A percentile compares a stretch with the other conserved stretches of the same genome.
Conservation (phyloP, 1,284 basidiomycete species). For the Trametes polyzona region DNA sequence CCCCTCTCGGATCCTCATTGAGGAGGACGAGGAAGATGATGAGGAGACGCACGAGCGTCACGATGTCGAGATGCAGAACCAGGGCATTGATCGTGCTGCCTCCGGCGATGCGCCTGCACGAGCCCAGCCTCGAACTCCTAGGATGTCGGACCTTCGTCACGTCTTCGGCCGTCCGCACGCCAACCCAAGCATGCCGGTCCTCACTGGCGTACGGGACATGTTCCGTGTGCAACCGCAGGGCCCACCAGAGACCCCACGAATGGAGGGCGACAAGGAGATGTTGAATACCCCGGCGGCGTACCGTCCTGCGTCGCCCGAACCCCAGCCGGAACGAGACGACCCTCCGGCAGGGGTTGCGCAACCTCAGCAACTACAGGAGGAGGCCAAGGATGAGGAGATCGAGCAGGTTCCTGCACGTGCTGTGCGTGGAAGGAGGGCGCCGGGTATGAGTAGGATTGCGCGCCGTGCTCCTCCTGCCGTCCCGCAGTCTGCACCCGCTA, state of each 20-base stretch:
- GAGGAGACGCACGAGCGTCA: constrained; percentile 17
- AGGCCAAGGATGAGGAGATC: constrained; percentile 15
- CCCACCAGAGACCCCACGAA: constrained; percentile 35
- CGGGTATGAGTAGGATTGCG: constrained; percentile 11
- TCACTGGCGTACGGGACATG: constrained; percentile 40
- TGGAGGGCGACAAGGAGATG: constrained; percentile 44
- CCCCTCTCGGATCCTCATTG: constrained; percentile 21
- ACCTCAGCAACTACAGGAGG: background rate
- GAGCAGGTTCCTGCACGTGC: constrained; percentile 12
- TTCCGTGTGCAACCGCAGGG: constrained; percentile 29
- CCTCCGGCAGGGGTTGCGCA: background rate
- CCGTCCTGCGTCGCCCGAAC: constrained; percentile 9
- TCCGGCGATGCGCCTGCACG: constrained; percentile 8
- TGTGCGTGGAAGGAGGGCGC: constrained; percentile 17
- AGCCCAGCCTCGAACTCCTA: constrained; percentile 11
- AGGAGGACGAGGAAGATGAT: constrained; percentile 24
- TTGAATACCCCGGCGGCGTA: constrained; percentile 37
- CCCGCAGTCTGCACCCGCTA: constrained; percentile 17
- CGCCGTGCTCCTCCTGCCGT: constrained; percentile 26
- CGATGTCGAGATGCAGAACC: constrained; percentile 17
- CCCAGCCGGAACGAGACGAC: background rate
- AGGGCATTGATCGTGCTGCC: background rate
- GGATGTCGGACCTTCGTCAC: constrained; percentile 25
- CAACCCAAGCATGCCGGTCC: constrained; percentile 36
- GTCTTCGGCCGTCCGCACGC: constrained; percentile 16